Evolutionary conservation across 2,329 filamentous ascomycete genomes (phyloP).

Genomic region (Graphiopsis chlorocephala): DNA sequence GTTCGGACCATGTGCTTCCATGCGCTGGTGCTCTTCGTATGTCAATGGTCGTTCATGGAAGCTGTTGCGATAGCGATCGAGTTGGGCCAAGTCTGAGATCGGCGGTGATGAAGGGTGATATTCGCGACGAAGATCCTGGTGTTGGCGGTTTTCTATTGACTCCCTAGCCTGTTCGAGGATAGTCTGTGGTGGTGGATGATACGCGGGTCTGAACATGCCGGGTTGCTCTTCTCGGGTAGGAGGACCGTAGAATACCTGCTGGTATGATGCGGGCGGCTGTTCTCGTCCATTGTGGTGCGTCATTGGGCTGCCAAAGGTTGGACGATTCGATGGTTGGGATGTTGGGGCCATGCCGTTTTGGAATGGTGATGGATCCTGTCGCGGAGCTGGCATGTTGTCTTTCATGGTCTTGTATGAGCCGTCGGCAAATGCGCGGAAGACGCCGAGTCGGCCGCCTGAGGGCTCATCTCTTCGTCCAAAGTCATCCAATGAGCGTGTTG

Average conservation of each 20-base stretch:
- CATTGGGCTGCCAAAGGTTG: conserved; percentile 28
- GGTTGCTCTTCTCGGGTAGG: conserved; percentile 32
- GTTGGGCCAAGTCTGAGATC: conserved; percentile 22
- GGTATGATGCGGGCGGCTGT: conserved; percentile 23
- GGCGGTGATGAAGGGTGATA: conserved; percentile 29
- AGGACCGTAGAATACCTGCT: conserved; percentile 23
- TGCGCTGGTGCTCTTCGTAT: conserved; percentile 38
- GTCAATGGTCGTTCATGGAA: conserved; percentile 39
- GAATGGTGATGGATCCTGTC: conserved; percentile 24
- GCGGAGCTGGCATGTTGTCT: conserved; percentile 20
- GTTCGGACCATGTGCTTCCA: conserved; percentile 47
- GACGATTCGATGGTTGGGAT: conserved; percentile 28
- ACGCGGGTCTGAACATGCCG: conserved; percentile 30
- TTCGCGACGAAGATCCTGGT: conserved; percentile 29
- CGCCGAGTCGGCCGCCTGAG: conserved; percentile 10
- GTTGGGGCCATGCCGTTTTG: conserved; percentile 27
- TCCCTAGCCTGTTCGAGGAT: conserved; percentile 29
- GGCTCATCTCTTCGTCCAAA: conserved; percentile 9
- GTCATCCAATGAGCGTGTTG: conserved; percentile 14
- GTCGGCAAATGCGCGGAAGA: conserved; percentile 16
- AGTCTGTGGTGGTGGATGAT: conserved; percentile 25
- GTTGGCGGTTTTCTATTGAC: conserved; percentile 29
- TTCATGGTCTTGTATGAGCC: conserved; percentile 20
- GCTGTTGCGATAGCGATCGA: conserved; percentile 26
- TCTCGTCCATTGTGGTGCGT: conserved; percentile 25